phyloP scores from a whole-genome alignment of 1,284 basidiomycete genomes.

The Moesziomyces sp. region DNA sequence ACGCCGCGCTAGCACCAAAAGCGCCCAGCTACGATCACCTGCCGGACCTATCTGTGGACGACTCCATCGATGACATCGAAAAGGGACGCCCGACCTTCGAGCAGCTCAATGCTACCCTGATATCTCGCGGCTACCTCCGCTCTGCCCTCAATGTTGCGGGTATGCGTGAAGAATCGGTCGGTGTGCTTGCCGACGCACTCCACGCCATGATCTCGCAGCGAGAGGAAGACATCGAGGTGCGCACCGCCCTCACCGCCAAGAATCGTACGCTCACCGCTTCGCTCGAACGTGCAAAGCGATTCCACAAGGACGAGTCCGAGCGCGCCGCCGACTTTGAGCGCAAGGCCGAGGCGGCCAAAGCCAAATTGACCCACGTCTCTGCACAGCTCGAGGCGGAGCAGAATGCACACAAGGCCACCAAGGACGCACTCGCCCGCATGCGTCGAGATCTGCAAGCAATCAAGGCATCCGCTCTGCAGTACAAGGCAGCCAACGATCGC shows the following conservation, averaged over 20 bases:
- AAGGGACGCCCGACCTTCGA: slow-evolving; percentile 43
- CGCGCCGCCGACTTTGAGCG: slow-evolving; percentile 41
- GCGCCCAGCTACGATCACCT: slow-evolving; percentile 32
- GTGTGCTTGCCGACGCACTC: slow-evolving; percentile 40
- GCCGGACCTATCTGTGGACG: slow-evolving; percentile 34
- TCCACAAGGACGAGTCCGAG: slow-evolving; percentile 44
- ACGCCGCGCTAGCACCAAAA: slow-evolving; percentile 1
- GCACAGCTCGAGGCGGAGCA: slow-evolving; percentile 33
- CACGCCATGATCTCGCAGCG: slow-evolving; percentile 55
- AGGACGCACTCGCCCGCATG: slow-evolving; percentile 44
- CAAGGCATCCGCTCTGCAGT: slow-evolving; percentile 49
- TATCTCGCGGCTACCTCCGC: slow-evolving; percentile 49
- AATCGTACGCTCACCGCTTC: slow-evolving; percentile 40
- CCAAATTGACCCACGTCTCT: slow-evolving; percentile 26
- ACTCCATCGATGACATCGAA: slow-evolving; percentile 16
- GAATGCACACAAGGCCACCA: slow-evolving; percentile 44
- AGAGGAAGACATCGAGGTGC: slow-evolving; percentile 53
- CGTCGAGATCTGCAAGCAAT: slow-evolving; percentile 43
- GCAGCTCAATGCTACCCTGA: slow-evolving; percentile 51
- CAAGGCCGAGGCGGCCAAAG: slow-evolving; percentile 45
- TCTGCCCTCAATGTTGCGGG: slow-evolving; percentile 37
- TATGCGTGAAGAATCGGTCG: slow-evolving; percentile 24
- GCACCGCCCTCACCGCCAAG: slow-evolving; percentile 49
- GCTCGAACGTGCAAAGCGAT: slow-evolving; percentile 42
- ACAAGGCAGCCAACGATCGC: slow-evolving; percentile 45